A percentile compares a stretch with the other conserved stretches of the same genome.
phyloP scores from a whole-genome alignment of 331 rosid species.

The Acacia concinna region DNA sequence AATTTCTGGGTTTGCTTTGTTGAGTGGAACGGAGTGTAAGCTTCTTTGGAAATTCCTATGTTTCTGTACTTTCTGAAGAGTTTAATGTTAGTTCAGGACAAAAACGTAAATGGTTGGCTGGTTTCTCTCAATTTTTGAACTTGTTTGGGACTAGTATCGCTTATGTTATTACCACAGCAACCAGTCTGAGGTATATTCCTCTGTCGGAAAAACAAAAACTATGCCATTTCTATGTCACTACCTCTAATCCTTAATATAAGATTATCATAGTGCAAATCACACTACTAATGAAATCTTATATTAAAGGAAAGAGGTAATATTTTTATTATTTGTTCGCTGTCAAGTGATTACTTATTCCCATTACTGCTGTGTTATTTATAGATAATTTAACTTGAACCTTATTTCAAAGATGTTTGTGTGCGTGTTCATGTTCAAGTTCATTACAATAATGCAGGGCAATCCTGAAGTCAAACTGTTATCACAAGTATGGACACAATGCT shows the following conservation, averaged over 20 bases:
- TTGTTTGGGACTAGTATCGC: slow-evolving; percentile 24
- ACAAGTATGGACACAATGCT: slow-evolving; percentile 68
- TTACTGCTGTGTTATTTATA: neutral
- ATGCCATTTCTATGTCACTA: neutral
- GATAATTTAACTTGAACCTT: neutral
- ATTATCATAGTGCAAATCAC: no score
- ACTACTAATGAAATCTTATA: no score
- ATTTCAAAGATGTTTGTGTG: neutral
- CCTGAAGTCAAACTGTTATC: slow-evolving; percentile 72
- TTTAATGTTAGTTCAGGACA: neutral
- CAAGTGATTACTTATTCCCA: neutral
- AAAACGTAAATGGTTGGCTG: slow-evolving; percentile 40
- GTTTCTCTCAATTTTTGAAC: slow-evolving; percentile 48
- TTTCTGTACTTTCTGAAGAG: neutral
- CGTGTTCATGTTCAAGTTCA: neutral
- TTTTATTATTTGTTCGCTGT: neutral
- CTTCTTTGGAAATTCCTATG: neutral
- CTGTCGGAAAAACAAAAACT: neutral
- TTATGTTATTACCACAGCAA: slow-evolving; percentile 2
- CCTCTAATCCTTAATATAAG: no score
- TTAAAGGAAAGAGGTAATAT: no score
- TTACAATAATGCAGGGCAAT: slow-evolving; percentile 59
- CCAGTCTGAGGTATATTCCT: slow-evolving; percentile 46
- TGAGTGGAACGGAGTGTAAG: neutral
- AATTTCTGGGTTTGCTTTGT: neutral